Conservation (phyloP, 345 rosid species). For the Populus ilicifolia region DNA sequence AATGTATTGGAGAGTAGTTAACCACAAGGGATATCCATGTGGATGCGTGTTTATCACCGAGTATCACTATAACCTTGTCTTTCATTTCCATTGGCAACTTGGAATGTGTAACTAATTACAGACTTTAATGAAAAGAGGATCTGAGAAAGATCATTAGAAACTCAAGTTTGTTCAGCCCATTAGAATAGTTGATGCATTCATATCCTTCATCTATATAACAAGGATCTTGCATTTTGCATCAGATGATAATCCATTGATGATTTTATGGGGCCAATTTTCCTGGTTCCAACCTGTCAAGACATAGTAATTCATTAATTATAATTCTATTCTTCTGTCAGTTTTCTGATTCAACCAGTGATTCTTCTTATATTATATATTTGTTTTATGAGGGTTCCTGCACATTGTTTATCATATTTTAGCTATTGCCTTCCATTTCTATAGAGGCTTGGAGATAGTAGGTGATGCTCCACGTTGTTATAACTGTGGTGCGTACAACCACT, state of each 20-base stretch:
- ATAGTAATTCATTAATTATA: background rate
- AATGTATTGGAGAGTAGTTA: background rate
- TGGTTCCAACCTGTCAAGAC: background rate
- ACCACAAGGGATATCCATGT: background rate
- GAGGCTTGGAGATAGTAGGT: slow-evolving; percentile 67
- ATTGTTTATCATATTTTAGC: background rate
- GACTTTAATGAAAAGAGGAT: background rate
- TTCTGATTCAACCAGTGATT: background rate
- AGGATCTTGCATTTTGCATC: background rate
- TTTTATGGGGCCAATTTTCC: background rate
- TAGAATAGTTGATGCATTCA: background rate
- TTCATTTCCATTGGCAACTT: background rate
- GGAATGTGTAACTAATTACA: background rate
- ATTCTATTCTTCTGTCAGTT: background rate
- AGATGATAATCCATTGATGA: background rate
- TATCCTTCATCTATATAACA: background rate
- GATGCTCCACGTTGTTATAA: slow-evolving; percentile 90
- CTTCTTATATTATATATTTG: background rate
- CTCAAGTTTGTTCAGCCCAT: background rate
- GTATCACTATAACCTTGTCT: background rate
- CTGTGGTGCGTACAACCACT: slow-evolving; percentile 86
- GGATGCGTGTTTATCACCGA: background rate
- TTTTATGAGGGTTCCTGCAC: background rate
- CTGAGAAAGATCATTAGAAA: background rate
- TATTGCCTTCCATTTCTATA: slow-evolving; percentile 31